Conservation (phyloP, 225 moss, liverwort and hornwort genomes). For the Lunularia cruciata region DNA sequence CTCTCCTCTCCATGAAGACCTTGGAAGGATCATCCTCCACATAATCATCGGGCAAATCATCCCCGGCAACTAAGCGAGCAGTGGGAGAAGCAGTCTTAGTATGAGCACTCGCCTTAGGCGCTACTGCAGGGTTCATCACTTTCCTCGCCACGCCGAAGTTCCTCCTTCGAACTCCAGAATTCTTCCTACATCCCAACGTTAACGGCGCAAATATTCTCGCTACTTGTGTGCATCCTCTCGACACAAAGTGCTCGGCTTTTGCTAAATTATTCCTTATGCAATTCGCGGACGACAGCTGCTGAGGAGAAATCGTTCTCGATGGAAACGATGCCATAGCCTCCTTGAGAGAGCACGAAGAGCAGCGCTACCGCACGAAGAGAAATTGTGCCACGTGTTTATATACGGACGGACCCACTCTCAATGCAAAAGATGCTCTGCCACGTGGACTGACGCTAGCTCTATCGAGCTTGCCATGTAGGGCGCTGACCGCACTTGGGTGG, state of each 20-base stretch:
- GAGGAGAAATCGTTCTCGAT: constrained; percentile 17
- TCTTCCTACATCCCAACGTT: not conserved
- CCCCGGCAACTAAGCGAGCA: constrained; percentile 50
- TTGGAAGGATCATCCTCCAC: constrained; percentile 69
- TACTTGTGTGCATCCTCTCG: constrained; percentile 6
- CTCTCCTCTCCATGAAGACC: constrained; percentile 53
- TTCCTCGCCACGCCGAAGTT: not conserved
- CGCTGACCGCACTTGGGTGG: no score
- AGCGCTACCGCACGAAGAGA: not conserved
- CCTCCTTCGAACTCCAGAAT: not conserved
- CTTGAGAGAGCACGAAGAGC: not conserved
- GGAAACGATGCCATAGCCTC: constrained; percentile 20
- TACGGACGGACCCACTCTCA: not conserved
- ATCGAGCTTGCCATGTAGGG: no score
- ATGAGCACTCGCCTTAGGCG: constrained; percentile 28
- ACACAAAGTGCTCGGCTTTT: constrained; percentile 18
- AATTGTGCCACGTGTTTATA: constrained; percentile 16
- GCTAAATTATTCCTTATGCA: constrained; percentile 5
- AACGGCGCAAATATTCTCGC: constrained; percentile 4
- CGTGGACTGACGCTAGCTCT: not conserved
- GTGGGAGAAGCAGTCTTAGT: not conserved
- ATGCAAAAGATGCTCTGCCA: not conserved
- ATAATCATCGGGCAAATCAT: constrained; percentile 67
- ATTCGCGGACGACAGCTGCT: constrained; percentile 11
- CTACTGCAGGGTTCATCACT: constrained; percentile 12